Evolutionary conservation across 768 basidiomycete species (phyloP).

Genomic region (Macrolepiota fuliginosa): DNA sequence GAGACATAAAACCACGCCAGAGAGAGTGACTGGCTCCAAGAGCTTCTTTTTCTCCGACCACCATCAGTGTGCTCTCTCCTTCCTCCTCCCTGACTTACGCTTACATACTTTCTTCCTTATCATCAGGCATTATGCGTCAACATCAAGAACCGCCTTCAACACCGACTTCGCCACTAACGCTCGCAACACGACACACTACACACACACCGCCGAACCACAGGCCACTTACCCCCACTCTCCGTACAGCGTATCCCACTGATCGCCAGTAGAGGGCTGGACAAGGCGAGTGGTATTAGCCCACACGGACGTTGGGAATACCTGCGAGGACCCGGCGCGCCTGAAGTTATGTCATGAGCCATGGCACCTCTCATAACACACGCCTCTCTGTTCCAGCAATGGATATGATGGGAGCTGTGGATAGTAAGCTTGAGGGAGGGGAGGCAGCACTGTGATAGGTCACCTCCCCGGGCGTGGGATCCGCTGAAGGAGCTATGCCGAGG

Average conservation of each 20-base stretch:
- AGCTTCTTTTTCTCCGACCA: not conserved
- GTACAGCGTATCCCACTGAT: not conserved
- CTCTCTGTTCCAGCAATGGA: slow-evolving; percentile 7
- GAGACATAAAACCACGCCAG: not conserved
- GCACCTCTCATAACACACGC: not conserved
- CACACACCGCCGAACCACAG: not conserved
- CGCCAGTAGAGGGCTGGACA: not conserved
- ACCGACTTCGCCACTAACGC: too few relatives aligned
- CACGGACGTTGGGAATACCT: not conserved
- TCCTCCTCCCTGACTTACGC: not conserved
- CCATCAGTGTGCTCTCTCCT: not conserved
- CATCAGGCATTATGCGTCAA: not conserved
- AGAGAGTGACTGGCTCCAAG: not conserved
- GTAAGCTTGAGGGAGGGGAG: not conserved
- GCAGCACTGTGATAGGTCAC: slow-evolving; percentile 5
- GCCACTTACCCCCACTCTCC: not conserved
- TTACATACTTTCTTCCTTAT: not conserved
- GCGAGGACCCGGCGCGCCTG: not conserved
- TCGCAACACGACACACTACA: not conserved
- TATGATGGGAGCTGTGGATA: not conserved
- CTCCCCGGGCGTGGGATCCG: slow-evolving; percentile 6
- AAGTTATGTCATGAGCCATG: not conserved
- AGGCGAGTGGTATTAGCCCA: not conserved
- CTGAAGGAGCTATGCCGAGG: not conserved
- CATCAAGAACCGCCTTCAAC: too few relatives aligned